Base-by-base conservation (phyloP, 2,329 filamentous ascomycete species). In the Leptographium wingfieldii region DNA sequence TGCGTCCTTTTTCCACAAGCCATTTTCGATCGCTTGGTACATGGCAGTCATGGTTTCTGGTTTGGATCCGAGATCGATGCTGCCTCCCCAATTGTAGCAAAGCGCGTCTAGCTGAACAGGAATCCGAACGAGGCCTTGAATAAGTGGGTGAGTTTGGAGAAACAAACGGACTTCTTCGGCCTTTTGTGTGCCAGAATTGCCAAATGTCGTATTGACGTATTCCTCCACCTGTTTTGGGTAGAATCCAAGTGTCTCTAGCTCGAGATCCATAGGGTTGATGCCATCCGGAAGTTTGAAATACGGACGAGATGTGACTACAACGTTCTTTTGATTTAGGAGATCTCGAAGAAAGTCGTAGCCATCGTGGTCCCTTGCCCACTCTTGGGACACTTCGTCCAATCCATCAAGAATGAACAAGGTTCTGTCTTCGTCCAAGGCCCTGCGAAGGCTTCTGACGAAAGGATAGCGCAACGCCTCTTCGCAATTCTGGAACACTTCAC, bases 51-150 rank as follows among this genome's bases (percentile, higher is more conserved):
- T 27, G 3, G 51, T 29, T 29, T 27, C 25, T 6, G 51, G 27
- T 16, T 22, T 22, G 22, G 22, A 29, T 9, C 10, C 29, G 10
- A 12, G 22, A 27, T 3, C 48, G 3, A 14, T 52, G 27, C 3
- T 14, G 12, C 3, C 7, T 29, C 10, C 60, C 73, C 73, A 76
- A 19, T 58, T 70, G 54, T 66, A 73, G 60, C 74, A 77, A 29
- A 77, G 59, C 1, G 74, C 75, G 66, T 77, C 75, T 0, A 78
- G 66, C 56, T 73, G 73, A 60, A 77, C 73, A 0, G 74, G 76
- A 51, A 77, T 76, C n/a, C 69, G 72, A 2, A 73, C 67, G 33
- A 77, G 68, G 5, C 63, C 67, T 55, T 71, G 63, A 11, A 77
- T 66, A 7, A 73, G 63, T 59, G 29, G 56, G 61, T 71, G 69